These are phyloP conservation scores for Acacia crassicarpa DNA, from an alignment of 306 rosid genomes.

Conservation along the genomic window DNA sequence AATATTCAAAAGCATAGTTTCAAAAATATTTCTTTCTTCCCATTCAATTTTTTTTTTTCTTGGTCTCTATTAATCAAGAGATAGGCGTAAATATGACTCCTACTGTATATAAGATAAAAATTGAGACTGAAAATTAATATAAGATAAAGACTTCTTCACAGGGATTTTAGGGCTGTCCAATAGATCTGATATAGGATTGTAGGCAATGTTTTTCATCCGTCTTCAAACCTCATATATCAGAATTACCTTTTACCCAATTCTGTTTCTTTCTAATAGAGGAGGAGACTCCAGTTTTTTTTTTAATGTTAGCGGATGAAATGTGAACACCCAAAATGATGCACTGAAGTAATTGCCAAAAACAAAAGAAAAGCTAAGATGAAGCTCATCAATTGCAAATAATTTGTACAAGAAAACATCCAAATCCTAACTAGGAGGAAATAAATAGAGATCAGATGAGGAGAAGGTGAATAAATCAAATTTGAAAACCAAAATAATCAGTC, in stretches of 20 bases:
- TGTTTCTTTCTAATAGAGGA: not conserved
- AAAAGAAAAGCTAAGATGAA: slow-evolving; percentile 9
- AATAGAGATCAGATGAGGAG: slow-evolving; percentile 26
- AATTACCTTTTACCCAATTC: not conserved
- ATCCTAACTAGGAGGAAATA: slow-evolving; percentile 28
- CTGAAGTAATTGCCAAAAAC: not conserved
- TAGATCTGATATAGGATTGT: not conserved
- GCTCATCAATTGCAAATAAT: slow-evolving; percentile 45
- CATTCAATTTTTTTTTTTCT: too few relatives aligned
- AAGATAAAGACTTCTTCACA: not conserved
- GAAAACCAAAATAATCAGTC: slow-evolving; percentile 21
- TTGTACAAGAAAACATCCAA: slow-evolving; percentile 57
- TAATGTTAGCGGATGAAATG: not conserved
- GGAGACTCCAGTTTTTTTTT: not conserved
- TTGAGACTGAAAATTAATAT: not conserved
- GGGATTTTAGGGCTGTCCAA: not conserved
- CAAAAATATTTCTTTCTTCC: not conserved
- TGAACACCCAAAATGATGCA: not conserved
- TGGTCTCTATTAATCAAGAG: too few relatives aligned
- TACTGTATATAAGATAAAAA: not conserved
- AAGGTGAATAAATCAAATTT: slow-evolving; percentile 27
- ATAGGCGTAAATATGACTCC: not conserved
- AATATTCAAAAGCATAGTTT: not conserved
- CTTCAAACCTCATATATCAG: not conserved
- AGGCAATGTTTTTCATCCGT: not conserved